Evolutionary conservation across 768 basidiomycete species (phyloP).

Genomic region (Tulasnella sp.): DNA sequence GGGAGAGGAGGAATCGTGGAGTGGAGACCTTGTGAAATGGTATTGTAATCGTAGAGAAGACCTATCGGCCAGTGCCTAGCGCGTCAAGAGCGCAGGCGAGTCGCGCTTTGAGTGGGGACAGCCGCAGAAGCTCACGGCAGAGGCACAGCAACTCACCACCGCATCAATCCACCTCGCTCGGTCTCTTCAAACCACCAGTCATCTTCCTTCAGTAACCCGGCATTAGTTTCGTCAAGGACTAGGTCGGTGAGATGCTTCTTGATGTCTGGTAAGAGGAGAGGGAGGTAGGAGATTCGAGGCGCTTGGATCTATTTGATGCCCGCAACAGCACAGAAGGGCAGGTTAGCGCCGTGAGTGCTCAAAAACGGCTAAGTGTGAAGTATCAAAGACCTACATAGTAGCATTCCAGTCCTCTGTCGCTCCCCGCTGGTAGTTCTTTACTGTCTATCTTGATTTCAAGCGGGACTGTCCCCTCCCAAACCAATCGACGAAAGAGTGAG

Average conservation of each 20-base stretch:
- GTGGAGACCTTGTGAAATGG: slow-evolving; percentile 50
- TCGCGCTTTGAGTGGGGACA: not conserved
- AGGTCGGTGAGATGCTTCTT: slow-evolving; percentile 87
- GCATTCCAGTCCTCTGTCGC: slow-evolving; percentile 84
- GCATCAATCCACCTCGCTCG: slow-evolving; percentile 76
- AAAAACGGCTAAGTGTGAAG: not conserved
- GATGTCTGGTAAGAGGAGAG: slow-evolving; percentile 86
- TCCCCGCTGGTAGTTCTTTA: slow-evolving; percentile 87
- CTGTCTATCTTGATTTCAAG: slow-evolving; percentile 87
- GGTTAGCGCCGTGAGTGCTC: not conserved
- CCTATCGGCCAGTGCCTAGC: slow-evolving; percentile 98
- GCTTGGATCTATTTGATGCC: slow-evolving; percentile 54
- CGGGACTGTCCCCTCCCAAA: slow-evolving; percentile 90
- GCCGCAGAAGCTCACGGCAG: not conserved
- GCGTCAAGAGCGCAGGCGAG: not conserved
- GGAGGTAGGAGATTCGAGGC: slow-evolving; percentile 90
- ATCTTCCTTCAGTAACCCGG: slow-evolving; percentile 75
- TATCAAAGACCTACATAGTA: slow-evolving; percentile 57
- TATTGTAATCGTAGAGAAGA: slow-evolving; percentile 86
- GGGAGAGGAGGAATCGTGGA: slow-evolving; percentile 1
- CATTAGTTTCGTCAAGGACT: slow-evolving; percentile 84
- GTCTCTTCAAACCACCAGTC: slow-evolving; percentile 96
- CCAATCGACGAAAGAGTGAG: slow-evolving; percentile 81
- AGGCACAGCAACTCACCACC: slow-evolving; percentile 65
- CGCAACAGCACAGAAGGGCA: not conserved